Evolutionary conservation across 2,329 filamentous ascomycete species (phyloP).

Genomic region (Leptosphaerulina australis): DNA sequence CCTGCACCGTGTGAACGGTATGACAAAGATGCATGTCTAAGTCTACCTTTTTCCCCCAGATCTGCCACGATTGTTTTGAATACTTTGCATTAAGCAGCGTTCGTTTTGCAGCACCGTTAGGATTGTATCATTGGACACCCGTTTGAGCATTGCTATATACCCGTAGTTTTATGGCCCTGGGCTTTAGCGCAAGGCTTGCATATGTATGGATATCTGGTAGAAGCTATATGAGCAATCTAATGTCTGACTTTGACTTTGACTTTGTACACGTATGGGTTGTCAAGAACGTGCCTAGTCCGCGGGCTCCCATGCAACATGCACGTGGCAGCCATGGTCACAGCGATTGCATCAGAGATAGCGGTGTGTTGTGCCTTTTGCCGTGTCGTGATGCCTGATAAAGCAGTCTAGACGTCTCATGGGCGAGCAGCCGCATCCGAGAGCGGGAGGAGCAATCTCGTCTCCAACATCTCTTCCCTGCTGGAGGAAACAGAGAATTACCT

Average conservation of each 20-base stretch:
- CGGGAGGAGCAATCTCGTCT: conserved; percentile 20
- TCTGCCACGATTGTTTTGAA: conserved; percentile 3
- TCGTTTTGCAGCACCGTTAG: conserved; percentile 4
- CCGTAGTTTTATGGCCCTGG: conserved; percentile 42
- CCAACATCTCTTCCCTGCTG: conserved; percentile 5
- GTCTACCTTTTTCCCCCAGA: conserved; percentile 16
- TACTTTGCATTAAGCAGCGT: conserved; percentile 7
- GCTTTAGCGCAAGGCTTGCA: conserved; percentile 21
- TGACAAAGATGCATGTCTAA: conserved; percentile 36
- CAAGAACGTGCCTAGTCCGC: not conserved
- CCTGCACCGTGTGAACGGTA: conserved; percentile 30
- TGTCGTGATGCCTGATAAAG: conserved; percentile 22
- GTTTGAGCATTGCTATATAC: conserved; percentile 50
- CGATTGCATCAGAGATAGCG: conserved; percentile 30
- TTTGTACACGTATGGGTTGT: not conserved
- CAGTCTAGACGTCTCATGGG: conserved; percentile 10
- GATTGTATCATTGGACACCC: conserved; percentile 29
- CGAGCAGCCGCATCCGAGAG: conserved; percentile 19
- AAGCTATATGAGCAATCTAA: conserved; percentile 16
- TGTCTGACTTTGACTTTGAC: conserved; percentile 9
- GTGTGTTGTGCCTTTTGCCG: conserved; percentile 23
- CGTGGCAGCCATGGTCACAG: conserved; percentile 23
- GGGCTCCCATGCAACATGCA: conserved; percentile 11
- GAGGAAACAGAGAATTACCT: conserved; percentile 2
- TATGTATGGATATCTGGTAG: conserved; percentile 20